These are phyloP conservation scores for Sporothrix curviconia DNA, from an alignment of 2,329 filamentous ascomycete species.

Conservation along the genomic window DNA sequence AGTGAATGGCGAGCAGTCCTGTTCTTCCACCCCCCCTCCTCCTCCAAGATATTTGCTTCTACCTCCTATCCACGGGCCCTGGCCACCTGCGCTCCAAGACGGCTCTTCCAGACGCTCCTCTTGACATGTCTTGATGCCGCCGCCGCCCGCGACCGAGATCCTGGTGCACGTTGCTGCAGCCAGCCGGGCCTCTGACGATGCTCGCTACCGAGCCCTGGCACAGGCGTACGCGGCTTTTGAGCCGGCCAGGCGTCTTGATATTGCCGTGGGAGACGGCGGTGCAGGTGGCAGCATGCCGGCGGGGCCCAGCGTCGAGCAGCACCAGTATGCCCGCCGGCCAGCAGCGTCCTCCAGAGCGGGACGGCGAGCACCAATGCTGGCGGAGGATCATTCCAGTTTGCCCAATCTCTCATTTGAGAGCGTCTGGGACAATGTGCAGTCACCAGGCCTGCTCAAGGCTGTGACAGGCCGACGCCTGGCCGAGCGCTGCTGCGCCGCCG, in stretches of 20 bases:
- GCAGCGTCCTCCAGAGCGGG: too few species aligned
- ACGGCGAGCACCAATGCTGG: neutral
- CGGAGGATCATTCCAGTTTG: conserved; percentile 19
- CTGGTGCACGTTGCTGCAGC: conserved; percentile 51
- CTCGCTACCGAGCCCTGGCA: conserved; percentile 42
- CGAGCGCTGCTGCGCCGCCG: too few species aligned
- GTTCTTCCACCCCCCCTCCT: too few species aligned
- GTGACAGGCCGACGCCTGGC: too few species aligned
- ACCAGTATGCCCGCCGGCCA: too few species aligned
- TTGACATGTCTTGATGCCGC: conserved; percentile 16
- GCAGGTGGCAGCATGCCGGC: neutral
- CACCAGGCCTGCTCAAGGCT: conserved; percentile 18
- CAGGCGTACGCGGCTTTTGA: conserved; percentile 45
- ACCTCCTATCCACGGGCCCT: neutral
- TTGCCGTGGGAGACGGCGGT: neutral
- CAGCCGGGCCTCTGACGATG: conserved; percentile 42
- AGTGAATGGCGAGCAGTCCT: neutral
- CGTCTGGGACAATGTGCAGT: conserved; percentile 25
- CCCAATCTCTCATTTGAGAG: conserved; percentile 26
- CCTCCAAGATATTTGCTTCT: too few species aligned
- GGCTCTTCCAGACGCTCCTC: too few species aligned
- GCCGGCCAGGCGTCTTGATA: conserved; percentile 20
- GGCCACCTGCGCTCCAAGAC: too few species aligned
- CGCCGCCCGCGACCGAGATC: conserved; percentile 43
- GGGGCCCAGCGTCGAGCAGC: too few species aligned